Conservation (phyloP, 2,329 filamentous ascomycete species). For the Leptodontidium sp. region DNA sequence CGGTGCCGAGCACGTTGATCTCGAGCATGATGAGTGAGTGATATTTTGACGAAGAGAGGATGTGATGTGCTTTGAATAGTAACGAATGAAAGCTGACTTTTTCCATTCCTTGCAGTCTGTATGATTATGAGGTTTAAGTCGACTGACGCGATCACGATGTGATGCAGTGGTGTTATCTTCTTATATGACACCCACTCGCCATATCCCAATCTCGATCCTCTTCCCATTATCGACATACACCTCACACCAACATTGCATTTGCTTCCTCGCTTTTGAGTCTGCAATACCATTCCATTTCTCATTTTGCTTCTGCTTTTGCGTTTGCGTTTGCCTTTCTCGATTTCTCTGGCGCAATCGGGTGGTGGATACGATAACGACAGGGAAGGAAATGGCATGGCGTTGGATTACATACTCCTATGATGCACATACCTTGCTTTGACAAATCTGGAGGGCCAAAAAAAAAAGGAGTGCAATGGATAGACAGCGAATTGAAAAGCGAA, state of each 20-base stretch:
- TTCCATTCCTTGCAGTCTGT: neutral
- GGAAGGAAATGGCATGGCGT: neutral
- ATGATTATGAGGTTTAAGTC: neutral
- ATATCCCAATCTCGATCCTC: too few relatives aligned
- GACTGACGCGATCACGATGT: too few relatives aligned
- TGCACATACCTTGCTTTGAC: neutral
- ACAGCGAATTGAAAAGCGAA: too few relatives aligned
- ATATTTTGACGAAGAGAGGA: neutral
- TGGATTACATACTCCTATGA: neutral
- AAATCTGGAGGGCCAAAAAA: too few relatives aligned
- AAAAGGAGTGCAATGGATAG: too few relatives aligned
- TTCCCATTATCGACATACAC: neutral
- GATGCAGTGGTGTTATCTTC: too few relatives aligned
- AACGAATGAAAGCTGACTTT: neutral
- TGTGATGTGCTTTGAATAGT: too few relatives aligned
- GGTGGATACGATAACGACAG: neutral
- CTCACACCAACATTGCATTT: neutral
- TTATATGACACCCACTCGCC: too few relatives aligned
- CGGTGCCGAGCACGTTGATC: slow-evolving; percentile 24
- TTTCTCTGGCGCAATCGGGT: neutral
- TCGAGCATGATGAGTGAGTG: slow-evolving; percentile 37
- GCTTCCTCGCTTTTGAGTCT: neutral
- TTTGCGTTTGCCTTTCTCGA: neutral
- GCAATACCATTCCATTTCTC: too few relatives aligned
- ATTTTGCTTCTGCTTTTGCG: neutral